Conservation (phyloP, 2,329 filamentous ascomycete species). For the Colletotrichum sp. region DNA sequence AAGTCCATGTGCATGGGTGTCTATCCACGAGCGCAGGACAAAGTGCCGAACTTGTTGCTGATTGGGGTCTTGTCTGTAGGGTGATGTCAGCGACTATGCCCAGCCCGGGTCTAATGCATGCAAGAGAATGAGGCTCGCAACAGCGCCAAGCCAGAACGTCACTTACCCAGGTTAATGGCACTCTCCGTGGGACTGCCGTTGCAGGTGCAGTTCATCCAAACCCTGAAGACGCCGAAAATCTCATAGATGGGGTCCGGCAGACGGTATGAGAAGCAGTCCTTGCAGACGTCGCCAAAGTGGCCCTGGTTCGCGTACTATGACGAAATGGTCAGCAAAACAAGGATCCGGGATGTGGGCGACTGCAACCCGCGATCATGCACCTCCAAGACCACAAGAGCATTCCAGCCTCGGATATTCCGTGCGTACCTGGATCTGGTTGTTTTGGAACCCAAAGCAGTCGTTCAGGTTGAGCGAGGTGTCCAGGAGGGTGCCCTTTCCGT, state of each 20-base stretch:
- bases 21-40: neutral
- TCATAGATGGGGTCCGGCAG: constrained; percentile 5
- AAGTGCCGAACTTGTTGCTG: constrained; percentile 1
- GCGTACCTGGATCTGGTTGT: constrained; percentile 5
- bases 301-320: constrained; percentile 10
- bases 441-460: neutral
- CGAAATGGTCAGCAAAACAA: neutral
- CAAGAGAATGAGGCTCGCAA: neutral
- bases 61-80: neutral
- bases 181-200: neutral
- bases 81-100: neutral
- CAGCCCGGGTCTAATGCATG: neutral
- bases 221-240: neutral
- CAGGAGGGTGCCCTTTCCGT: constrained; percentile 6
- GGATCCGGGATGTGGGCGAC: neutral
- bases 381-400: neutral
- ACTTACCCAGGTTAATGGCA: constrained; percentile 7
- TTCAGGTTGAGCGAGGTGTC: constrained; percentile 11
- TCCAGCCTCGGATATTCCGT: constrained; percentile 15
- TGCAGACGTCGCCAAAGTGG: constrained; percentile 29
- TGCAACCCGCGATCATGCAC: neutral
- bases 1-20: neutral
- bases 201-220: constrained; percentile 16
- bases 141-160: neutral
- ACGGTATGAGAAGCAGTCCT: constrained; percentile 19